Base-by-base conservation (phyloP, 495 filamentous ascomycete genomes). In the Annulohypoxylon moriforme region DNA sequence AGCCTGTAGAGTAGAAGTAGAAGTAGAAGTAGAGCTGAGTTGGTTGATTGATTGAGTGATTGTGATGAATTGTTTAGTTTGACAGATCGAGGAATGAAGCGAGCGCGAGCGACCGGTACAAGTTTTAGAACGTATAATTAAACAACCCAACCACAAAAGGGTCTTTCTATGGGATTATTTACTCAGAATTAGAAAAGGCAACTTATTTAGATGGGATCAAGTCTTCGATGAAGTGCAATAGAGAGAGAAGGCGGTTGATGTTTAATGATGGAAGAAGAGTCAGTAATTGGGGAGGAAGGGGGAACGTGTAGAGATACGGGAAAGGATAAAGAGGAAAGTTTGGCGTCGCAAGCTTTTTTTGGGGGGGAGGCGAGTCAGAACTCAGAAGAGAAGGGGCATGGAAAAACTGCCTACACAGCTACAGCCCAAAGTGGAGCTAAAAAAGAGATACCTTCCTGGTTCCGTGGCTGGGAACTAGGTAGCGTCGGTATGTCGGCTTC, bases 401-500 rank as follows among this genome's bases (percentile, higher is more conserved):
- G 40, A 71, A 57, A 34, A 16, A 13, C 22, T 22, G 25, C 22
- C 47, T 13, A 58, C n/a, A n/a, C n/a, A n/a, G n/a, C n/a, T n/a
- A n/a, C 42, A 20, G 38, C 46, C 55, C 55, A 68, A 60, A 65
- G 60, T 71, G 60, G 68, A 64, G 61, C 61, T 18, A 34, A 27
- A 34, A 27, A 29, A 33, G 7, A 24, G 61, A 60, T 49, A 64
- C 60, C 60, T 65, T 72, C 46, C 8, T 25, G 22, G 46, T 52
- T 52, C 47, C 25, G 27, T 55, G 67, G 53, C 56, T 66, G 52
- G 59, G 64, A 63, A 38, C 18, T 25, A 55, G 14, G 22, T 60
- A 60, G 59, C 46, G 47, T 68, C 65, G 69, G 69, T 61, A 72
- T 68, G 69, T 72, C 70, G 70, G 70, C 56, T 65, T 73, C 65